Conservation (phyloP, 371 early-diverging fungal species). For the Rhizopus arrhizus region DNA sequence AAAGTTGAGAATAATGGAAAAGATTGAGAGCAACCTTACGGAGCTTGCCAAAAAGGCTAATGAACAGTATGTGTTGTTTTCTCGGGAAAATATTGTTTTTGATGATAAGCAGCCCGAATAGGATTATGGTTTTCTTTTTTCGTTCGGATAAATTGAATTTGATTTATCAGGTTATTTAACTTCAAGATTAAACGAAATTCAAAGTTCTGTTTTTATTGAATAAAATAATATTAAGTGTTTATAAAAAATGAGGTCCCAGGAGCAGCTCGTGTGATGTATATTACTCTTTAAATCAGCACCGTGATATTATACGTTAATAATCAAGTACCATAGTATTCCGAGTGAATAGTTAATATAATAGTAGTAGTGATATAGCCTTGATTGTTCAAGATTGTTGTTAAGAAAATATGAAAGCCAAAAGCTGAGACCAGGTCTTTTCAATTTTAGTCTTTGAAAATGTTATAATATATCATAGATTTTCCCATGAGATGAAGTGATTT, state of each 20-base stretch:
- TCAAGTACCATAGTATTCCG: constrained; percentile 4
- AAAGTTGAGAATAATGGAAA: constrained; percentile 18
- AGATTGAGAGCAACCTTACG: constrained; percentile 13
- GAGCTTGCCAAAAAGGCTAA: constrained; percentile 17
- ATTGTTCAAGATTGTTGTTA: neutral
- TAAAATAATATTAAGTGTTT: constrained; percentile 2
- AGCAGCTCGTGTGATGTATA: constrained; percentile 10
- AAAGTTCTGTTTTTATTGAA: too few species aligned
- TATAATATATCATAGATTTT: too few species aligned
- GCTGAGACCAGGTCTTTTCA: neutral
- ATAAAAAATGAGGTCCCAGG: constrained; percentile 12
- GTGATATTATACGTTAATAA: neutral
- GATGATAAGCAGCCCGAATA: constrained; percentile 17
- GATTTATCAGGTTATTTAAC: constrained; percentile 1
- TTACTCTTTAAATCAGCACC: constrained; percentile 5
- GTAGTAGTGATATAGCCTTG: constrained; percentile 4
- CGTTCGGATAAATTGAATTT: constrained; percentile 6
- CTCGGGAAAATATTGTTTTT: constrained; percentile 15
- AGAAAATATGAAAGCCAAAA: constrained; percentile 4
- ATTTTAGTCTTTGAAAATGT: neutral
- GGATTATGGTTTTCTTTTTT: constrained; percentile 11
- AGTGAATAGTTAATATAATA: neutral
- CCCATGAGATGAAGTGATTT: too few species aligned
- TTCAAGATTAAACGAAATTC: constrained; percentile 4
- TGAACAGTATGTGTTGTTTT: constrained; percentile 15